Evolutionary conservation across 768 basidiomycete genomes (phyloP).

Genomic region (Hydnum rufescens): DNA sequence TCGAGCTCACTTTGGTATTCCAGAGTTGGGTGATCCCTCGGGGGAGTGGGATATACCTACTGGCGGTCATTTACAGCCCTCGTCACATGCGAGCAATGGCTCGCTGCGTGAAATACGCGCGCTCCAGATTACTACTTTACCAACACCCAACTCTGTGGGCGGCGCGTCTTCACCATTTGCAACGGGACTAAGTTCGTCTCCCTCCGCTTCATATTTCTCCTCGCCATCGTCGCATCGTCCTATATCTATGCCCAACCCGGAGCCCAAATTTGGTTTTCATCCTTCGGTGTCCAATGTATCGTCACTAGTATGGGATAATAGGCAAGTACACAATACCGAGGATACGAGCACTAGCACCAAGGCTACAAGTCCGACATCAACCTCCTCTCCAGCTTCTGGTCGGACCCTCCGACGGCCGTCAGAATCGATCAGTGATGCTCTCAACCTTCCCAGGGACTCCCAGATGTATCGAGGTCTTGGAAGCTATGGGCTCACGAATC

Average conservation of each 20-base stretch:
- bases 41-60: background rate
- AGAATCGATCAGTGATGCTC: background rate
- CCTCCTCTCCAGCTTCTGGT: background rate
- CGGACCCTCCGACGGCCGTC: background rate
- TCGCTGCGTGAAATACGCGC: constrained; percentile 14
- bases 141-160: background rate
- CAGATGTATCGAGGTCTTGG: background rate
- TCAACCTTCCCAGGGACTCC: background rate
- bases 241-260: background rate
- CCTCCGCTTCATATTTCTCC: background rate
- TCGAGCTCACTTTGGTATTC: background rate
- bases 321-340: too few relatives aligned
- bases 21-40: too few relatives aligned
- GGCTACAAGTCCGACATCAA: background rate
- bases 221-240: too few relatives aligned
- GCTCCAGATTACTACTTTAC: constrained; percentile 15
- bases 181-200: background rate
- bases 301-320: too few relatives aligned
- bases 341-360: background rate
- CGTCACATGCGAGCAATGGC: background rate
- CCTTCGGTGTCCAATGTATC: too few relatives aligned
- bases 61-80: too few relatives aligned
- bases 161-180: background rate
- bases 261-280: background rate
- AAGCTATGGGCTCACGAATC: background rate